Evolutionary conservation across 768 basidiomycete genomes (phyloP).

Genomic region (Leccinellum albellum): DNA sequence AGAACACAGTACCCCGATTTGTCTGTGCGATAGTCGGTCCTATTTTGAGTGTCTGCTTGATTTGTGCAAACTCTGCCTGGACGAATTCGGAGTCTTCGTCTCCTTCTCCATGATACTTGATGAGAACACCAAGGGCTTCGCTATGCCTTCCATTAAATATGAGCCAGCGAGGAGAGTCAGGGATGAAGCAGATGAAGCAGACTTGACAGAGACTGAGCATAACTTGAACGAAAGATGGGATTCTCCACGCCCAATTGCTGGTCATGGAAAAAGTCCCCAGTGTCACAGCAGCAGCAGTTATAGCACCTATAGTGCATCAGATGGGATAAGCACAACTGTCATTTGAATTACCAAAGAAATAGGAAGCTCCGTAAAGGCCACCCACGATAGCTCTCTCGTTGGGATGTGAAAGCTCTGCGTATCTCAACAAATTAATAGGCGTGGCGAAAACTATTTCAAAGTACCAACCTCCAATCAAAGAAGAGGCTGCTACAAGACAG

Average conservation of each 20-base stretch:
- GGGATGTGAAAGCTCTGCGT: not conserved
- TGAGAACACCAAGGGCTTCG: too few species aligned
- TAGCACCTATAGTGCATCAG: not conserved
- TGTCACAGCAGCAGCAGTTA: not conserved
- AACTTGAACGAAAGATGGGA: too few species aligned
- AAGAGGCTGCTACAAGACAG: not conserved
- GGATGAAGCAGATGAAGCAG: too few species aligned
- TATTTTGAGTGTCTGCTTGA: not conserved
- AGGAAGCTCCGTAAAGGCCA: not conserved
- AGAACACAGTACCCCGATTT: not conserved
- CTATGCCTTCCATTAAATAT: too few species aligned
- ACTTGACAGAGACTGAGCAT: too few species aligned
- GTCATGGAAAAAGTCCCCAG: too few species aligned
- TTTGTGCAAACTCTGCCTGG: not conserved
- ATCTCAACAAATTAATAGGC: not conserved
- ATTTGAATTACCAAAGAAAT: not conserved
- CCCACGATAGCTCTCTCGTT: not conserved
- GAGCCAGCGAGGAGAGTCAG: too few species aligned
- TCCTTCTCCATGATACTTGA: not conserved
- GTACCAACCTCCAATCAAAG: not conserved
- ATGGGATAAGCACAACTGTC: not conserved
- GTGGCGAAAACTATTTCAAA: not conserved
- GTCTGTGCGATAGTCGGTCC: not conserved
- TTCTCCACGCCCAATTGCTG: too few species aligned
- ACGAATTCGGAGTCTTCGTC: not conserved